These are phyloP conservation scores for Mucor plumbeus DNA, from an alignment of 371 early-diverging fungal genomes.

Conservation along the genomic window DNA sequence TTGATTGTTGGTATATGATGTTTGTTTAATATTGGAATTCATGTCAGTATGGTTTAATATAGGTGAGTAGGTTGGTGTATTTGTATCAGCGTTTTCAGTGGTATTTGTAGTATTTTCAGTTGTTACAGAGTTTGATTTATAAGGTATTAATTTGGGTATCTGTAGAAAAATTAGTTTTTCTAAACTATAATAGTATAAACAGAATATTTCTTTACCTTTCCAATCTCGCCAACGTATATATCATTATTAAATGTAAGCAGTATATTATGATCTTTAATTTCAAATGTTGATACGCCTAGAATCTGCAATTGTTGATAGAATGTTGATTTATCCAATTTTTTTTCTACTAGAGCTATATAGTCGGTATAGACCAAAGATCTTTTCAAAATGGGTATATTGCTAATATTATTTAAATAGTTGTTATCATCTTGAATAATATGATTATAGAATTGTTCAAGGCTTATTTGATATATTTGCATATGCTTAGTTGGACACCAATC, in stretches of 20 bases:
- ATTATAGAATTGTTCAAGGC: slow-evolving; percentile 22
- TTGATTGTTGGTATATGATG: background rate
- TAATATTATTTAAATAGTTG: slow-evolving; percentile 6
- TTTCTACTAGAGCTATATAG: slow-evolving; percentile 13
- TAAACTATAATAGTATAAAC: background rate
- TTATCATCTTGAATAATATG: background rate
- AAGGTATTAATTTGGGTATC: slow-evolving; percentile 23
- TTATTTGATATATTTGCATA: slow-evolving; percentile 33
- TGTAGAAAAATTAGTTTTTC: background rate
- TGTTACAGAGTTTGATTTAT: background rate
- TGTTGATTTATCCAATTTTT: background rate
- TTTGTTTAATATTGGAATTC: background rate
- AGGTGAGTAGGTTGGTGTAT: background rate
- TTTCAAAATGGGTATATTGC: slow-evolving; percentile 8
- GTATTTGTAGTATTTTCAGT: background rate
- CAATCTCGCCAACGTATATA: slow-evolving; percentile 18
- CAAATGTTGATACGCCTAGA: slow-evolving; percentile 16
- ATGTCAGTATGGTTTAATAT: slow-evolving; percentile 8
- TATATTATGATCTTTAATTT: slow-evolving; percentile 4
- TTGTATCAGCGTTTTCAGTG: background rate
- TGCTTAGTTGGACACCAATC: slow-evolving; percentile 25
- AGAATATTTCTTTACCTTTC: slow-evolving; percentile 10
- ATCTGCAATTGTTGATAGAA: background rate
- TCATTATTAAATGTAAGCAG: slow-evolving; percentile 18
- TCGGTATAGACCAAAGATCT: slow-evolving; percentile 18